Base-by-base conservation (phyloP, 768 basidiomycete species). In the Pisolithus microcarpus region DNA sequence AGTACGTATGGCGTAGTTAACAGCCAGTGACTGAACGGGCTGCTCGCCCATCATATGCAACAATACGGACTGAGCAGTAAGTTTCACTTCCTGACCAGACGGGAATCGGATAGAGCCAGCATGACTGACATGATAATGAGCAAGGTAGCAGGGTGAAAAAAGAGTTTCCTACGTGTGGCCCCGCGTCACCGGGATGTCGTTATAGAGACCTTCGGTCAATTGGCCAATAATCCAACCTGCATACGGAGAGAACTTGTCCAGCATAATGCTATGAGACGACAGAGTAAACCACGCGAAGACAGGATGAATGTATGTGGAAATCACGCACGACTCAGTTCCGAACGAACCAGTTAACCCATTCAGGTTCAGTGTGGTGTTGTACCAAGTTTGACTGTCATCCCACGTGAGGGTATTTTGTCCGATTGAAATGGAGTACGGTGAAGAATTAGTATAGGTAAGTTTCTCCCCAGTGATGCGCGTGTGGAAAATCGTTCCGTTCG, bases 21-120 rank as follows among this genome's bases (percentile, higher is more conserved):
- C 43, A n/a, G 37, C 37, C 24, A 58, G 49, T 2, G 38, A 48
- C 38, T 57, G 56, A 6, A 55, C 0, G 5, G 52, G 52, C 23
- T 55, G 31, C n/a, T 34, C 19, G 15, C 56, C 43, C 34, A 59
- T 58, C 56, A 54, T 57, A 13, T 57, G 58, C 44, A 38, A 45
- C 40, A 54, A 46, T 18, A 51, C 26, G 1, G 52, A 57, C 23
- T 55, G 24, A 4, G 56, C 52, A 5, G 48, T 7, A 23, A 52
- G 37, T 11, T 10, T 34, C 31, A 57, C 16, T 13, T 43, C 39
- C 46, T 56, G 38, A n/a, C 53, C 49, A 47, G 51, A 55, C 5
- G 51, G 56, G 38, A 57, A 55, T 19, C 19, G 9, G 31, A 58
- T 49, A n/a, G 30, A 53, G 9, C 50, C 57, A 11, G 21, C 52